Conservation (phyloP, 805 yeast genomes). For the Brettanomyces naardenensis region DNA sequence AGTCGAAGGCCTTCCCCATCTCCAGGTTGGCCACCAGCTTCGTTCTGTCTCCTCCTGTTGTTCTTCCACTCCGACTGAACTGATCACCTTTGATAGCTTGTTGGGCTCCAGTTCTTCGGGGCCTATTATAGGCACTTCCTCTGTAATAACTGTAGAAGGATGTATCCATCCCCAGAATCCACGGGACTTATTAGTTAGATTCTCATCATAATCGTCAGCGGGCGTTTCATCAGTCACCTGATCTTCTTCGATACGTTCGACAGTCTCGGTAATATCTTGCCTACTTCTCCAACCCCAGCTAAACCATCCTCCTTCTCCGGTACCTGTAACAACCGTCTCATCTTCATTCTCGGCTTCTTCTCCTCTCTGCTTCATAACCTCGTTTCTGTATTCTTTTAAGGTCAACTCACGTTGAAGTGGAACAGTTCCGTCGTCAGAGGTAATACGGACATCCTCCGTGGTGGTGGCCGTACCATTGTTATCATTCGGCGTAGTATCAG, state of each 20-base stretch:
- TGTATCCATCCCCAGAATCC: not conserved
- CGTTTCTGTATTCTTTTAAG: constrained; percentile 19
- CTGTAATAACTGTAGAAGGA: no score
- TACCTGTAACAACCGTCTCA: not conserved
- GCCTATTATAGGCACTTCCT: not conserved
- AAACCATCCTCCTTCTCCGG: not conserved
- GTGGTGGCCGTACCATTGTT: not conserved
- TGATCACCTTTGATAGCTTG: not conserved
- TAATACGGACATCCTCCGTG: no score
- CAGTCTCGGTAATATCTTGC: not conserved
- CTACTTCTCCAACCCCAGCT: not conserved
- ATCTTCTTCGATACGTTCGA: not conserved
- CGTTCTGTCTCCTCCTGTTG: not conserved
- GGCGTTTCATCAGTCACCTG: not conserved
- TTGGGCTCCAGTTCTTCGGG: not conserved
- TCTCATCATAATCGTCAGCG: not conserved
- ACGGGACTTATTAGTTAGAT: not conserved
- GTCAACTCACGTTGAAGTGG: constrained; percentile 15
- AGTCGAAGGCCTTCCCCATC: constrained; percentile 3
- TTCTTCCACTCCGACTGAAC: not conserved
- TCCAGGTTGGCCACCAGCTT: constrained; percentile 9
- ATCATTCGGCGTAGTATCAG: not conserved
- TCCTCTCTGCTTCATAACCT: constrained; percentile 10
- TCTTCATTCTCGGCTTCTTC: not conserved
- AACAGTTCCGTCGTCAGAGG: no score